Evolutionary conservation across 768 basidiomycete species (phyloP), one percentile per base, ranked within the genome.

Genomic region (Psilocybe tampanensis): DNA sequence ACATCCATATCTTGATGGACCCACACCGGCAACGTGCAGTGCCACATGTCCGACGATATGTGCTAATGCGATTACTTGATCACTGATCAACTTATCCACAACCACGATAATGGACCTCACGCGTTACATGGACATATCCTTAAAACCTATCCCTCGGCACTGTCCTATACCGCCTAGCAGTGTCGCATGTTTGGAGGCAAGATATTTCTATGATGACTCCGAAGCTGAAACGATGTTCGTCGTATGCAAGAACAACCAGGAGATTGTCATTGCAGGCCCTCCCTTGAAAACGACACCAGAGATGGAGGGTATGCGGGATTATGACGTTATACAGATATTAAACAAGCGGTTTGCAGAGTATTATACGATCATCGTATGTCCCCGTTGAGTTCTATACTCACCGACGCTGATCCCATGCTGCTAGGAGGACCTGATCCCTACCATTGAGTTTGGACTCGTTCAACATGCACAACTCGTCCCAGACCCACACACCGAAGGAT

Each of bases 111-210:
- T 13, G 45, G n/a, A 48, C n/a, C 2, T 48, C 26, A 29, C 47
- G 21, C 13, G 47, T 8, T 32, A 48, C n/a, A 4, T n/a, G 13
- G 47, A 48, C 26, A 3, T 48, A 21, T 49, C 52, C 15, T 44
- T 60, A 21, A 56, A 56, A 32, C 47, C 47, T 8, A 54, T 60
- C 17, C 60, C 60, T 2, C 44, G 34, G 32, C 29, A 36, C 8
- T 57, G 22, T 44, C 55, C 51, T 39, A 39, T 39, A 39, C 36
- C 12, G 15, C 36, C 36, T 13, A 39, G 15, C 12, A 39, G 36
- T 39, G 36, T 39, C 15, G 36, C 36, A 3, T 39, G n/a, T n/a
- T 4, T 39, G 13, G 4, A 3, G 3, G 36, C 13, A 6, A 5
- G 3, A 13, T n/a, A 39, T 39, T n/a, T 3, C 15, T 13, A 5